These are phyloP conservation scores for Pilasporangium apinafurcum DNA, from an alignment of 352 stramenopile species.

Conservation along the genomic window DNA sequence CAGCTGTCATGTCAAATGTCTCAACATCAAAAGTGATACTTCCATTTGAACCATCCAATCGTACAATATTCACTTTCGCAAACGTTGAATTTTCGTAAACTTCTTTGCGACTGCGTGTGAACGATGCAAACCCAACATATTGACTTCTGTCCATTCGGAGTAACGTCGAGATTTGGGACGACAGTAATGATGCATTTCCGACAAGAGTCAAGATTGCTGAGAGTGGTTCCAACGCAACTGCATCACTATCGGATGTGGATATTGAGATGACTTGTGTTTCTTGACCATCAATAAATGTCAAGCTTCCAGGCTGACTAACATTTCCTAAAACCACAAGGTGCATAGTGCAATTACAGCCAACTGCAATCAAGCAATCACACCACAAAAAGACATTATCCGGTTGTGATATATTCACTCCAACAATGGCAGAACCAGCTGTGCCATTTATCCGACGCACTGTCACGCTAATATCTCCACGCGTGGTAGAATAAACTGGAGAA, in stretches of 20 bases:
- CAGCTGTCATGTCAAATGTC: conserved; percentile 35
- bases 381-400: conserved; percentile 16
- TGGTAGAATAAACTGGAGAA: conserved; percentile 5
- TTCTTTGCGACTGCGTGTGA: conserved; percentile 10
- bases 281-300: conserved; percentile 45
- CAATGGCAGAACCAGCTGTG: conserved; percentile 15
- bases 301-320: conserved; percentile 5
- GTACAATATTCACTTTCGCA: conserved; percentile 33
- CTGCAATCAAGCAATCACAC: conserved; percentile 14
- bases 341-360: conserved; percentile 29
- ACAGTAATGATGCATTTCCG: conserved; percentile 4
- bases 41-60: conserved; percentile 41
- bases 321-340: conserved; percentile 10
- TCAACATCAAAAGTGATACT: conserved; percentile 26
- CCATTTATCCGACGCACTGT: conserved; percentile 24
- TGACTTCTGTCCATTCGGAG: conserved; percentile 21
- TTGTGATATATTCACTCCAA: conserved; percentile 25
- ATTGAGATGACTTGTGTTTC: conserved; percentile 22
- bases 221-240: conserved; percentile 11
- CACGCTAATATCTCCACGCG: conserved; percentile 12
- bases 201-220: conserved; percentile 13
- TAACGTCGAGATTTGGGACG: conserved; percentile 12
- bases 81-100: conserved; percentile 30
- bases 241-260: conserved; percentile 28
- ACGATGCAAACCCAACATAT: conserved; percentile 21